These are phyloP conservation scores for Ceratorhiza oryzae-sativae DNA, from an alignment of 1,284 basidiomycete genomes.

Conservation along the genomic window DNA sequence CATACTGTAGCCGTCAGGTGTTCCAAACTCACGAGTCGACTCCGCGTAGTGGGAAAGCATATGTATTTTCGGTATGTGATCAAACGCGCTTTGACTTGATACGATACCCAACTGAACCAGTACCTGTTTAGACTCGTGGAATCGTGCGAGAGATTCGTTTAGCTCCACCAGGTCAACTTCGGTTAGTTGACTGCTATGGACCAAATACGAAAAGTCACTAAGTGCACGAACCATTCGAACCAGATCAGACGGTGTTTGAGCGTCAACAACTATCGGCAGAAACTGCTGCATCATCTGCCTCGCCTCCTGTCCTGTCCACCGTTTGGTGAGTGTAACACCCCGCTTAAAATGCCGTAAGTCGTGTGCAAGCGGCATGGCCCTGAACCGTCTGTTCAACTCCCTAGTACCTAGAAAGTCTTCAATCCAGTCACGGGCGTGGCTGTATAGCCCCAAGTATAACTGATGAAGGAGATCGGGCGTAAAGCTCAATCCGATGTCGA, in stretches of 20 bases:
- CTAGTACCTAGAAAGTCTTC: neutral
- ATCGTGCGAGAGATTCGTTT: neutral
- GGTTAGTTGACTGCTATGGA: neutral
- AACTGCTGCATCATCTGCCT: conserved; percentile 7
- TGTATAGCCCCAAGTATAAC: conserved; percentile 43
- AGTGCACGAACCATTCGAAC: neutral
- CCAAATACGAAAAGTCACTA: neutral
- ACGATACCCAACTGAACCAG: neutral
- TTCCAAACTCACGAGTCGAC: neutral
- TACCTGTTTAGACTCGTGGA: neutral
- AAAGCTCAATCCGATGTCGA: neutral
- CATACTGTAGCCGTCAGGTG: conserved; percentile 25
- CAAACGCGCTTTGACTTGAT: neutral
- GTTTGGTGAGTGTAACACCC: neutral
- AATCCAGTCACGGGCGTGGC: conserved; percentile 36
- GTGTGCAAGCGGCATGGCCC: conserved; percentile 4
- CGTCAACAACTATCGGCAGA: neutral
- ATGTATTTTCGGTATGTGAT: conserved; percentile 1
- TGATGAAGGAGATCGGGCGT: neutral
- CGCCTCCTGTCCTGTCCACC: conserved; percentile 3
- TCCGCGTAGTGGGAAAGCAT: conserved; percentile 12
- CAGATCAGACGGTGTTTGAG: neutral
- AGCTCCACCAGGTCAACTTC: neutral
- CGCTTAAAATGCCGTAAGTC: conserved; percentile 14
- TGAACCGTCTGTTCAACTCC: conserved; percentile 11